Conservation (phyloP, 108 stramenopile genomes). For the Cyclotella choctawhatcheeana region DNA sequence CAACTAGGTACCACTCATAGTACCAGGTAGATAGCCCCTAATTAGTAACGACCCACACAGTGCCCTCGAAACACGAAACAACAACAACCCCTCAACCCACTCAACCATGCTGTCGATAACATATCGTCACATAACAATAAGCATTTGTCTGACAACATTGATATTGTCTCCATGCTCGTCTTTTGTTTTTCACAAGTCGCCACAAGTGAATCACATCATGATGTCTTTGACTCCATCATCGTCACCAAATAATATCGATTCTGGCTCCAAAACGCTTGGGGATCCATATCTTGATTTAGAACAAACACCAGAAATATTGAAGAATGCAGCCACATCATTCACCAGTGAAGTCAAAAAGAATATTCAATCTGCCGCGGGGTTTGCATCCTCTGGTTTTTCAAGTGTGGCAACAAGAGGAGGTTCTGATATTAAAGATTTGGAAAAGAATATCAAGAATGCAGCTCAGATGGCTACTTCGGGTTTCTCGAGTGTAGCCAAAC, state of each 20-base stretch:
- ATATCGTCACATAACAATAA: no score
- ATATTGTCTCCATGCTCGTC: background rate
- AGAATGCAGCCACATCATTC: background rate
- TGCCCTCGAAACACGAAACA: no score
- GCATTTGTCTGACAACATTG: no score
- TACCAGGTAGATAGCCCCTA: no score
- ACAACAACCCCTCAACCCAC: no score
- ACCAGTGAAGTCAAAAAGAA: constrained; percentile 9
- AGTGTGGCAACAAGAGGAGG: background rate
- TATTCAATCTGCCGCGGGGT: constrained; percentile 6
- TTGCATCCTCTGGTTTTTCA: constrained; percentile 3
- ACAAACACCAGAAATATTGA: background rate
- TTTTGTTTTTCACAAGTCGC: background rate
- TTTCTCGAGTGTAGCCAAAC: background rate
- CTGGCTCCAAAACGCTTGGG: background rate
- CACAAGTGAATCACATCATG: background rate
- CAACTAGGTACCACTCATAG: no score
- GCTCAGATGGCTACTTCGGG: background rate
- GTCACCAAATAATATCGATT: background rate
- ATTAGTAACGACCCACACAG: no score
- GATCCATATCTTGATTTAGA: constrained; percentile 1
- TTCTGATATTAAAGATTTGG: background rate
- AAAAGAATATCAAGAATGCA: constrained; percentile 2
- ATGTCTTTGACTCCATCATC: background rate
- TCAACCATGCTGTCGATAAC: no score